A percentile compares a stretch with the other conserved stretches of the same genome.
Conservation (phyloP, 805 yeast genomes). For the Pichia californica region DNA sequence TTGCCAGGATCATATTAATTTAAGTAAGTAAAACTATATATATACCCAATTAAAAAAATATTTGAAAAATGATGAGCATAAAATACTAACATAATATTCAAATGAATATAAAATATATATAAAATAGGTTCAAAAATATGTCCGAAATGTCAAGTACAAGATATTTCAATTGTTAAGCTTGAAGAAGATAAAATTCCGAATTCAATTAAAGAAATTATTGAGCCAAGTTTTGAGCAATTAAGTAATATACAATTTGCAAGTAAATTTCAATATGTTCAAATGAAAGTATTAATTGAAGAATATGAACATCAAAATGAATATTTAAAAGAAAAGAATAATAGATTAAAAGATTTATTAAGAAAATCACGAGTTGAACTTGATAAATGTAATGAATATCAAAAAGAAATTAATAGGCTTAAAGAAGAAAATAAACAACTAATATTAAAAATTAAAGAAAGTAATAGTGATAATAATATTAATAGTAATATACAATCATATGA, state of each 20-base stretch:
- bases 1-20: slow-evolving; percentile 4
- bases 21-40: neutral
- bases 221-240: slow-evolving; percentile 3
- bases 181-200: neutral
- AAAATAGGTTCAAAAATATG: neutral
- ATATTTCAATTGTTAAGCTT: slow-evolving; percentile 1
- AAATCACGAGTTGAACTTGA: slow-evolving; percentile 6
- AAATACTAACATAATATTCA: neutral
- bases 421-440: slow-evolving; percentile 1
- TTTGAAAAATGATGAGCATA: neutral
- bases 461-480: neutral
- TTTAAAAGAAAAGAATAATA: slow-evolving; percentile 3
- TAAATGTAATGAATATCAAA: slow-evolving; percentile 7
- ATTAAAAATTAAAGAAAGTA: slow-evolving; percentile 1
- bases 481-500: too few relatives aligned
- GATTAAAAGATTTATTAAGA: slow-evolving; percentile 5
- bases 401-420: neutral
- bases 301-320: neutral
- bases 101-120: neutral
- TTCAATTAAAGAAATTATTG: slow-evolving; percentile 3
- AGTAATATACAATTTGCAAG: slow-evolving; percentile 5
- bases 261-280: slow-evolving; percentile 3
- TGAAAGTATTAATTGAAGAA: neutral
- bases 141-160: slow-evolving; percentile 3
- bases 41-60: neutral